Percentiles rank a stretch among this genome's conserved stretches.
phyloP scores from a whole-genome alignment of 768 basidiomycete species.

The Cystofilobasidium capitatum region DNA sequence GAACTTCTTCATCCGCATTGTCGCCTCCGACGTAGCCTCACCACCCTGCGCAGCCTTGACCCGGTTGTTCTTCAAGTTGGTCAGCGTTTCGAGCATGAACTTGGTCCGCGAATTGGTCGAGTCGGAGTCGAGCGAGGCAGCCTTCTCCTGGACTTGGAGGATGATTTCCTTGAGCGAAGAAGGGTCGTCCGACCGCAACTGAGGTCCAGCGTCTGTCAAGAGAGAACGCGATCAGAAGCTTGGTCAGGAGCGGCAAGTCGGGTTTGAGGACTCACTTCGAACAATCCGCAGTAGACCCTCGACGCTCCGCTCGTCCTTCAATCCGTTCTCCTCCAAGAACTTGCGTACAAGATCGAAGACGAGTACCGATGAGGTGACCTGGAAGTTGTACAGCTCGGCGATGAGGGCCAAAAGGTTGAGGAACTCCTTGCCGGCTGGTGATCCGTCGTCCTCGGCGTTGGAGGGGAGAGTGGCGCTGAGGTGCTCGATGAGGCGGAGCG shows the following conservation, averaged over 20 bases:
- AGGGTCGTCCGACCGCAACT: conserved; percentile 85
- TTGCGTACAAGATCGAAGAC: conserved; percentile 79
- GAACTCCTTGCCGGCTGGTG: conserved; percentile 64
- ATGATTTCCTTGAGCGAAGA: conserved; percentile 85
- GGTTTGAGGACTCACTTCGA: conserved; percentile 38
- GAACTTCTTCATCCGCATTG: conserved; percentile 82
- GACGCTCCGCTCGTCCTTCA: conserved; percentile 47
- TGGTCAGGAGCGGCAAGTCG: neutral
- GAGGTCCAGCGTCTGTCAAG: conserved; percentile 70
- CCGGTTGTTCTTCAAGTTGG: conserved; percentile 87
- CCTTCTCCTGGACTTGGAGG: conserved; percentile 63
- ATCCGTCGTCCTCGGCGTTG: conserved; percentile 28
- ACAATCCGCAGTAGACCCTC: conserved; percentile 79
- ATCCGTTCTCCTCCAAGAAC: conserved; percentile 50
- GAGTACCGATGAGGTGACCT: conserved; percentile 78
- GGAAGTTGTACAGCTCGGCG: conserved; percentile 91
- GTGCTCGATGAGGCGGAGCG: conserved; percentile 45
- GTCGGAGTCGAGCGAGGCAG: conserved; percentile 45
- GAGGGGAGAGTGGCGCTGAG: conserved; percentile 40
- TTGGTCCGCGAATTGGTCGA: conserved; percentile 66
- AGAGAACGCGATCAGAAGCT: neutral
- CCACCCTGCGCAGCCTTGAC: conserved; percentile 46
- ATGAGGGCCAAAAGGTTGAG: conserved; percentile 78
- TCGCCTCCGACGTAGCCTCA: conserved; percentile 65
- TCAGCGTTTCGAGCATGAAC: conserved; percentile 92